A percentile compares a stretch with the other conserved stretches of the same genome.
phyloP scores from a whole-genome alignment of 2,329 filamentous ascomycete genomes.

The Hypoxylon sp. region DNA sequence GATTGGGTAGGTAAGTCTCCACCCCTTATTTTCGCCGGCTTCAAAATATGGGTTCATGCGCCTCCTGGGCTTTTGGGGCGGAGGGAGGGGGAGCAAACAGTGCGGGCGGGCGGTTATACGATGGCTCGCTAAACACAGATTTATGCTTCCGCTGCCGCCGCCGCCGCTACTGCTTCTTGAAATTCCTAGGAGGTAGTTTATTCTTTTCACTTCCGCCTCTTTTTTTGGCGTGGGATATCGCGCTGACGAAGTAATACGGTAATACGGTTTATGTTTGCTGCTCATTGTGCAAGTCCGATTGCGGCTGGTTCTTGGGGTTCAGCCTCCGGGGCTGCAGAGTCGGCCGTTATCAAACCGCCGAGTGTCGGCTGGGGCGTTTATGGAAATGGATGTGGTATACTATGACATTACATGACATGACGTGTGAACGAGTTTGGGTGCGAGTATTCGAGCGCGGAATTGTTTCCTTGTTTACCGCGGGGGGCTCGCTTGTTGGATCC shows the following conservation, averaged over 20 bases:
- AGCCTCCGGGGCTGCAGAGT: not conserved
- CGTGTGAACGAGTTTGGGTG: not conserved
- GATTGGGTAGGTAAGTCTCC: not conserved
- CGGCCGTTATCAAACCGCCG: not conserved
- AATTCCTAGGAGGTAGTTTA: too few relatives aligned
- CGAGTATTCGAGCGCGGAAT: not conserved
- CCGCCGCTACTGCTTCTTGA: too few relatives aligned
- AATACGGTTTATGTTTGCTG: not conserved
- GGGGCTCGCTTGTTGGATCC: not conserved
- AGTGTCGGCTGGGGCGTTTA: not conserved
- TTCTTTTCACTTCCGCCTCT: too few relatives aligned
- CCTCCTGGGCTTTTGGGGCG: not conserved
- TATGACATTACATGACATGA: not conserved
- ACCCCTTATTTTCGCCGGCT: conserved; percentile 4
- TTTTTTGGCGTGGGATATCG: not conserved
- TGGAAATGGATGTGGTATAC: not conserved
- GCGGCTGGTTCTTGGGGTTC: not conserved
- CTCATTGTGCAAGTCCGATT: not conserved
- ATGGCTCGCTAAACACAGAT: not conserved
- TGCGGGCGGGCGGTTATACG: not conserved
- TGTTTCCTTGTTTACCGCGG: not conserved
- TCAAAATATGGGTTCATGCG: conserved; percentile 1
- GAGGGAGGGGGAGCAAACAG: not conserved
- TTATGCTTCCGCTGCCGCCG: too few relatives aligned
- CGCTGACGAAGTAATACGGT: not conserved